Base-by-base conservation (phyloP, 2,329 filamentous ascomycete genomes). In the Chrysoporthe puriensis region DNA sequence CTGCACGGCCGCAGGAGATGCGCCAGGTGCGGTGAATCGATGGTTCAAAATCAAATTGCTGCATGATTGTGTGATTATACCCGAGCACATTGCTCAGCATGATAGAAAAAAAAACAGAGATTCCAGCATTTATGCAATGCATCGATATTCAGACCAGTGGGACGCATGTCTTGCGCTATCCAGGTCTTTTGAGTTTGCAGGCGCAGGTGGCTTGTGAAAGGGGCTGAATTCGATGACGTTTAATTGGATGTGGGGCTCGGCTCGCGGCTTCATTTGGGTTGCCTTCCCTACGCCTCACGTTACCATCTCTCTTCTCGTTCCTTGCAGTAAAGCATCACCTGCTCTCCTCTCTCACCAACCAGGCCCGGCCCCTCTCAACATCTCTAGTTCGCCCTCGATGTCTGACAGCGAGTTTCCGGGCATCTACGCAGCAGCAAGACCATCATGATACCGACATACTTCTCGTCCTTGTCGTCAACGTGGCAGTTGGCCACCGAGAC, bases 1-100 rank as follows among this genome's bases (percentile, higher is more conserved):
- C 44, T 18, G 62, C 70, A 65, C 67, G 56, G 64, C 70, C 70
- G 34, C 71, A 72, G 4, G 75, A 79, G 70, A 79, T 78, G 77
- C 71, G 71, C 68, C 74, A 78, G 69, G 61, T 74, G 42, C 68
- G 71, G 67, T 77, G 74, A 66, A 64, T 44, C 16, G 44, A 50
- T 34, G 26, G 44, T 48, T 36, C 13, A 50, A 26, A 2, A 26
- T 26, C 7, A 43, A 46, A n/a, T 42, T 62, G n/a, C 44, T 26
- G 40, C 43, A 54, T 66, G 58, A 16, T 54, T 69, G 46, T 69
- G 54, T 50, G 59, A 63, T 68, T 69, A 69, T 69, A 69, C 68
- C 68, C 65, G 65, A 69, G 68, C 62, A 58, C 32, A 13, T 65
- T 50, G 68, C 68, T 69, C 68, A 69, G 52, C 63, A 43, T 52